Base-by-base conservation (phyloP, 495 filamentous ascomycete species). In the Letharia columbiana region DNA sequence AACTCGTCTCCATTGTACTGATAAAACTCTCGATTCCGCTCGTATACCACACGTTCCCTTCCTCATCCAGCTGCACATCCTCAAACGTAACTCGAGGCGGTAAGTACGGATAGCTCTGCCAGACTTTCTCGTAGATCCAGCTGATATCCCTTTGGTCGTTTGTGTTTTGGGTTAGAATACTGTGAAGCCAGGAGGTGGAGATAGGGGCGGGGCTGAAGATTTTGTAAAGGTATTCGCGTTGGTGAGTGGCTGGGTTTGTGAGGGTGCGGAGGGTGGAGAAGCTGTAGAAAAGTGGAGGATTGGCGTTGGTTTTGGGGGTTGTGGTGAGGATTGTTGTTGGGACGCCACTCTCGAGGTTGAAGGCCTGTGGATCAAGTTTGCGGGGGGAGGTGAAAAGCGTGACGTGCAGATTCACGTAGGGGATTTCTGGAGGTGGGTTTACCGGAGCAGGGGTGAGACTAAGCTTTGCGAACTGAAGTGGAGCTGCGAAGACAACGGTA, bases 1-100 rank as follows among this genome's bases (percentile, higher is more conserved):
- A 87, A 74, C 89, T 98, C 11, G 95, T 99, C 80, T 99, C 94
- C 94, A 99, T 99, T 0, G 94, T 96, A 18, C 86, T 91, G 66
- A 98, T 96, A 71, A 98, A 97, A 69, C 86, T 88, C 77, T 98
- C 94, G 62, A 98, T 96, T 0, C 89, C 93, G 52, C 89, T 86
- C 0, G 94, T 98, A 73, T 98, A 98, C 83, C 90, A 97, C 17
- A 98, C 72, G 80, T 3, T 80, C 69, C 65, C 61, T 20, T 64
- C 63, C 17, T 65, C 45, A 23, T 50, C 87, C 3, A 98, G 74
- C 65, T 85, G 79, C 0, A 86, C 82, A 50, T 95, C 89, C 67
- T 96, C 92, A 68, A 98, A 99, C 0, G 89, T 96, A 9, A 90
- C 84, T 0, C 94, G 81, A 0, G 94, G 95, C 49, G 85, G 84